Evolutionary conservation across 1,284 basidiomycete genomes (phyloP).

Genomic region (Tilletia walkeri): DNA sequence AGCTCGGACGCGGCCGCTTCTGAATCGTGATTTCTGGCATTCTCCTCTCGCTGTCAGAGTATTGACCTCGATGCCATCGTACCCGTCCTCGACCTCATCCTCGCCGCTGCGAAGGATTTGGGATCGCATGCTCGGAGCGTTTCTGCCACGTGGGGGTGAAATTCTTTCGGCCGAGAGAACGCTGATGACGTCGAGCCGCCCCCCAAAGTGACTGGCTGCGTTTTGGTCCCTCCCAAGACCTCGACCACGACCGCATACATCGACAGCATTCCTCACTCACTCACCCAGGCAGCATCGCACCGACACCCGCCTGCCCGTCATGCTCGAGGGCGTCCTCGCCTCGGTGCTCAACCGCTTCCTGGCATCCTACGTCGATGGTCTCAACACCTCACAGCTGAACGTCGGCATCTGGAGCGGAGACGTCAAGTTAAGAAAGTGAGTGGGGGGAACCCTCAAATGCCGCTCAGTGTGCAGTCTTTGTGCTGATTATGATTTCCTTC

Average conservation of each 20-base stretch:
- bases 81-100: too few relatives aligned
- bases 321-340: conserved; percentile 55
- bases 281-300: neutral
- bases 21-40: conserved; percentile 49
- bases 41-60: neutral
- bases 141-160: neutral
- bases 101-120: neutral
- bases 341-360: conserved; percentile 72
- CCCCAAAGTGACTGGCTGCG: too few relatives aligned
- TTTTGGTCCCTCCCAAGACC: too few relatives aligned
- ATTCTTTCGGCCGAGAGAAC: too few relatives aligned
- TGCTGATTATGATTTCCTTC: neutral
- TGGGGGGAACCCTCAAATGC: neutral
- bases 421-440: conserved; percentile 66
- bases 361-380: conserved; percentile 91
- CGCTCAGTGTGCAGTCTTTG: neutral
- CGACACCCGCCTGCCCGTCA: conserved; percentile 24
- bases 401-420: conserved; percentile 93
- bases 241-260: too few relatives aligned
- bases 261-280: neutral
- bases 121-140: neutral
- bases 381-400: conserved; percentile 91
- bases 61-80: neutral
- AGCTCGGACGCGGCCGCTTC: conserved; percentile 38
- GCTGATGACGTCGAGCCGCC: too few relatives aligned